phyloP scores from a whole-genome alignment of 1,139 yeast species.

The Kurtzmaniella quercitrusa region DNA sequence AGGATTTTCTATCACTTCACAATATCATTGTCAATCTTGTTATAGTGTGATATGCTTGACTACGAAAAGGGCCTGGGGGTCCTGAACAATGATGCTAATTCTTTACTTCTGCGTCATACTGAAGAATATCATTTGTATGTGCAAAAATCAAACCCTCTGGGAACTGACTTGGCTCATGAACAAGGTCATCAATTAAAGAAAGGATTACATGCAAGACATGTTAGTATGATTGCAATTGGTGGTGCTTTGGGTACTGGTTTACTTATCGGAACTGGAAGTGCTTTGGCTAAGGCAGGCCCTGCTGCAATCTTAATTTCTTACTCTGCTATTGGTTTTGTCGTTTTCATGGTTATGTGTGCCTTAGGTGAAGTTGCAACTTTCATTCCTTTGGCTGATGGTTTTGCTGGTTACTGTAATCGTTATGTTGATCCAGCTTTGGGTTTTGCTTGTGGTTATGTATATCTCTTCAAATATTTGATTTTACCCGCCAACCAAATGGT shows the following conservation, averaged over 20 bases:
- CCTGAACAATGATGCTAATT: slow-evolving; percentile 20
- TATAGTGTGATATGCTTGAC: no score
- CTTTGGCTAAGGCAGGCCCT: slow-evolving; percentile 65
- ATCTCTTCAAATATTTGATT: slow-evolving; percentile 59
- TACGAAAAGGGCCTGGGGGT: slow-evolving; percentile 15
- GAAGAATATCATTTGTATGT: slow-evolving; percentile 47
- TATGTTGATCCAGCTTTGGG: slow-evolving; percentile 70
- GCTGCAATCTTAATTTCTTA: slow-evolving; percentile 63
- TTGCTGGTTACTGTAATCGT: slow-evolving; percentile 65
- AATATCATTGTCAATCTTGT: no score
- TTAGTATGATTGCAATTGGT: slow-evolving; percentile 66
- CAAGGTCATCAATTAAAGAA: slow-evolving; percentile 57
- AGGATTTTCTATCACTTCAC: neutral
- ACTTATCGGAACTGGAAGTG: slow-evolving; percentile 65
- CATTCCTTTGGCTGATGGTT: slow-evolving; percentile 65
- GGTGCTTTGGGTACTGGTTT: slow-evolving; percentile 63
- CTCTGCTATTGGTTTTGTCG: slow-evolving; percentile 56
- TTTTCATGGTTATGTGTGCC: slow-evolving; percentile 65
- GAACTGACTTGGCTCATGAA: slow-evolving; percentile 23
- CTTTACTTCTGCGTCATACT: slow-evolving; percentile 41
- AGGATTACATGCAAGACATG: slow-evolving; percentile 64
- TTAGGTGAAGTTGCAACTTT: slow-evolving; percentile 76
- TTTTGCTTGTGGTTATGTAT: slow-evolving; percentile 69
- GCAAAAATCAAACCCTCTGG: slow-evolving; percentile 40
- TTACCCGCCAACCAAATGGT: slow-evolving; percentile 61